These are phyloP conservation scores for Coemansia sp. DNA, from an alignment of 192 early-diverging fungal species.

Conservation along the genomic window DNA sequence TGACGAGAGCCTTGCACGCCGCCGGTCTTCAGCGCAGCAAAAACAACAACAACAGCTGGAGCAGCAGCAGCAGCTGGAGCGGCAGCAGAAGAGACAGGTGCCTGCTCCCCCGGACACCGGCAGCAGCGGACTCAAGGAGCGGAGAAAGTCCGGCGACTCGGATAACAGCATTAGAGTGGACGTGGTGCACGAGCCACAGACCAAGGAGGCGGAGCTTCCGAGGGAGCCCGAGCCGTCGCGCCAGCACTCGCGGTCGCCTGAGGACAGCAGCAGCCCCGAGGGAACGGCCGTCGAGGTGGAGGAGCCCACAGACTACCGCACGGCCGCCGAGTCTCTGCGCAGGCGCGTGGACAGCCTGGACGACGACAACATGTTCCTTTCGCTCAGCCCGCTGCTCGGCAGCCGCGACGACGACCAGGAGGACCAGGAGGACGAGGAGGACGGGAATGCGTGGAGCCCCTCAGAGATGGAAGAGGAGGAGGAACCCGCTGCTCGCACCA, in stretches of 20 bases:
- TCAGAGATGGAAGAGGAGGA: neutral
- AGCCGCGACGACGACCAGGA: neutral
- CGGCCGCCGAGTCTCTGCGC: constrained; percentile 33
- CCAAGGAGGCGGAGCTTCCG: too few relatives aligned
- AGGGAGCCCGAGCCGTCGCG: neutral
- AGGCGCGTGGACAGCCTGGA: constrained; percentile 31
- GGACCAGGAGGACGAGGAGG: neutral
- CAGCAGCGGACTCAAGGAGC: neutral
- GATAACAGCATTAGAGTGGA: constrained; percentile 21
- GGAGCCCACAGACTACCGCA: constrained; percentile 40
- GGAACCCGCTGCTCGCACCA: too few relatives aligned
- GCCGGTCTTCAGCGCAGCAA: neutral
- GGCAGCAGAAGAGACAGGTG: neutral
- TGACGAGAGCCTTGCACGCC: constrained; percentile 3
- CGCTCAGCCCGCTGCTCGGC: constrained; percentile 25
- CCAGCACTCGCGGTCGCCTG: neutral
- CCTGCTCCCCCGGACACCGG: neutral
- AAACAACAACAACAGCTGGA: neutral
- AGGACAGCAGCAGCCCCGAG: neutral
- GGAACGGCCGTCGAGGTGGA: constrained; percentile 35
- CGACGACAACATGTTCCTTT: constrained; percentile 34
- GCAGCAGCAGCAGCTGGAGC: neutral
- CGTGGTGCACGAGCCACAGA: constrained; percentile 16
- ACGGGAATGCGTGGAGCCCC: neutral
- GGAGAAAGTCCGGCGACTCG: neutral